Percentiles rank a stretch among this genome's conserved stretches.
phyloP scores from a whole-genome alignment of 805 yeast species.

The Hanseniaspora vineae region DNA sequence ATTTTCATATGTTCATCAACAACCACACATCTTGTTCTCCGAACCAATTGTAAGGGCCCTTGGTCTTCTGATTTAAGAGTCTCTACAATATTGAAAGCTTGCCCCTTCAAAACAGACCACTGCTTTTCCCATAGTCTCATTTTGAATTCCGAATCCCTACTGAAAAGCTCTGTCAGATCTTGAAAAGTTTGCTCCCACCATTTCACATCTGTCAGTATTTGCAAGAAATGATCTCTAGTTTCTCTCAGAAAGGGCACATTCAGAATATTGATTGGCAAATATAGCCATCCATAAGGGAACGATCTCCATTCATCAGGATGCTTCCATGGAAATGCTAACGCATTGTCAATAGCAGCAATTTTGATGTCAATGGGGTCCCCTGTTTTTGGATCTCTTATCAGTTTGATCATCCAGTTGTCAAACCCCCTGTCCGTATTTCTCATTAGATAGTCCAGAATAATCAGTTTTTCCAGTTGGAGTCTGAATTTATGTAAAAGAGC shows the following conservation, averaged over 20 bases:
- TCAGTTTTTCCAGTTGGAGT: conserved; percentile 53
- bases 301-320: conserved; percentile 76
- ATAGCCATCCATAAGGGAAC: conserved; percentile 70
- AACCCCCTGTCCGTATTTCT: conserved; percentile 63
- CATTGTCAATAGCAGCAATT: conserved; percentile 67
- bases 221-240: conserved; percentile 44
- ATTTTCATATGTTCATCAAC: conserved; percentile 46
- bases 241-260: conserved; percentile 52
- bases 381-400: conserved; percentile 9
- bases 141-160: conserved; percentile 47
- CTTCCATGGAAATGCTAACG: conserved; percentile 68
- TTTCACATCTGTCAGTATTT: conserved; percentile 40
- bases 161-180: conserved; percentile 35
- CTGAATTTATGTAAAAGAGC: conserved; percentile 37
- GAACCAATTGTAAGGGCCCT: conserved; percentile 56
- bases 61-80: conserved; percentile 41
- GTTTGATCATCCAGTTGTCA: conserved; percentile 66
- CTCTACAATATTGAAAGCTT: conserved; percentile 64
- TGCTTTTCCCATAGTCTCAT: conserved; percentile 57
- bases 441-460: conserved; percentile 58
- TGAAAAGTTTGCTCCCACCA: conserved; percentile 61
- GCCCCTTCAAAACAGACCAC: conserved; percentile 62
- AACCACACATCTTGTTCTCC: conserved; percentile 42
- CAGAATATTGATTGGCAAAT: conserved; percentile 46
- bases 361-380: conserved; percentile 31